phyloP scores from a whole-genome alignment of 345 rosid species.

The Trapa incisa region DNA sequence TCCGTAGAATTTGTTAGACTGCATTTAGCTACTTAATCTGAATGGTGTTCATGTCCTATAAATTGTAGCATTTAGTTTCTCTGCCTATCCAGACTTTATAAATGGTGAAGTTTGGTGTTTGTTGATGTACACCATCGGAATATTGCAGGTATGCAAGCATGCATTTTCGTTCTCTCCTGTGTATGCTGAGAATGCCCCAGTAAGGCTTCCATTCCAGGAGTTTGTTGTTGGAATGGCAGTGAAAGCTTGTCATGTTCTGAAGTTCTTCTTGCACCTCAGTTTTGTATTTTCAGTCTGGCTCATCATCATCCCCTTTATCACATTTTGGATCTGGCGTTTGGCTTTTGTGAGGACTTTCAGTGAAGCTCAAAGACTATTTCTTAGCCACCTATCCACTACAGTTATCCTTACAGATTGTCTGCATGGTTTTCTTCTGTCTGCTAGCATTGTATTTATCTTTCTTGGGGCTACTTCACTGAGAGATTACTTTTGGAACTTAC shows the following conservation, averaged over 20 bases:
- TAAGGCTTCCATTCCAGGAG: conserved; percentile 99
- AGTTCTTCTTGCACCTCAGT: conserved; percentile 81
- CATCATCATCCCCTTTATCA: conserved; percentile 83
- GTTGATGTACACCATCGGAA: neutral
- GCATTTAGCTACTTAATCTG: neutral
- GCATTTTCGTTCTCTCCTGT: conserved; percentile 94
- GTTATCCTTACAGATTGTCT: conserved; percentile 89
- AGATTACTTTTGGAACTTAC: conserved; percentile 86
- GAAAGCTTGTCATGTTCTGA: conserved; percentile 89
- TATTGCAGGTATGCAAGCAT: conserved; percentile 82
- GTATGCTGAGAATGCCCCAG: conserved; percentile 92
- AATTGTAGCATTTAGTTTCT: neutral
- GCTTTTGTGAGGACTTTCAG: conserved; percentile 87
- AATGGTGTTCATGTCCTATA: neutral
- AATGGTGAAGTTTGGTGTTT: neutral
- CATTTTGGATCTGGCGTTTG: conserved; percentile 94
- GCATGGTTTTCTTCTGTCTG: conserved; percentile 96
- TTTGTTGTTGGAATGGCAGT: conserved; percentile 85
- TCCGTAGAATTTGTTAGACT: neutral
- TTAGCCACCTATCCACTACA: conserved; percentile 79
- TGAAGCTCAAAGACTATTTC: conserved; percentile 86
- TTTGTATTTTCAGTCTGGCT: conserved; percentile 97
- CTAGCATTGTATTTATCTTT: conserved; percentile 92
- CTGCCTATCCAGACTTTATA: neutral
- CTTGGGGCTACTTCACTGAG: conserved; percentile 92